Evolutionary conservation across 768 basidiomycete species (phyloP).

Genomic region (Psilocybe sp.): DNA sequence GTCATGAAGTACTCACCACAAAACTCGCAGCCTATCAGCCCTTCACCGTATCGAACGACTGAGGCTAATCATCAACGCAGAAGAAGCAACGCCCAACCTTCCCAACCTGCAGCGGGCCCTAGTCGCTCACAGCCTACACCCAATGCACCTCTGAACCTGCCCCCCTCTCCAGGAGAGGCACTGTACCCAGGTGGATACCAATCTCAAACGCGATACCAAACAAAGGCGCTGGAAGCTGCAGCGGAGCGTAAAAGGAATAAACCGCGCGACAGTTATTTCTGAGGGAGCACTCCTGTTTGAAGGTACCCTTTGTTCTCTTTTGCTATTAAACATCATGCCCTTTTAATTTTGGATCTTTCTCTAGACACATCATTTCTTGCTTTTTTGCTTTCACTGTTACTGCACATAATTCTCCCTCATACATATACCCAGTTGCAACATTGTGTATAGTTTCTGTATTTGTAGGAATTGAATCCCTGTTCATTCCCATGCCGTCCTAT

Average conservation of each 20-base stretch:
- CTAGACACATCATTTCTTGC: too few species aligned
- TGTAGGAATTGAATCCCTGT: too few species aligned
- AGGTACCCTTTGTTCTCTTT: background rate
- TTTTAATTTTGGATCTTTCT: too few species aligned
- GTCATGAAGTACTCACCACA: too few species aligned
- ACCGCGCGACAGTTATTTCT: slow-evolving; percentile 16
- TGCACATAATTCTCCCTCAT: too few species aligned
- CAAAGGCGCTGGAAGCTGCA: slow-evolving; percentile 16
- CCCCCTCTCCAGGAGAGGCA: background rate
- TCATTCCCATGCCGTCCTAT: too few species aligned
- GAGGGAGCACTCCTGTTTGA: background rate
- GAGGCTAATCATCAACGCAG: too few species aligned
- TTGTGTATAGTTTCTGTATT: too few species aligned
- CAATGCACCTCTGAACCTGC: background rate
- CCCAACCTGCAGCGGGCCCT: background rate
- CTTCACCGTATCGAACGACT: too few species aligned
- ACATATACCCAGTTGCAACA: too few species aligned
- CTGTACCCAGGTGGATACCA: slow-evolving; percentile 16
- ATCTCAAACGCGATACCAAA: slow-evolving; percentile 16
- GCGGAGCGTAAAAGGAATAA: slow-evolving; percentile 1
- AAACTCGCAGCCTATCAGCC: too few species aligned
- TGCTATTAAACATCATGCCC: background rate
- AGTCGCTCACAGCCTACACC: background rate
- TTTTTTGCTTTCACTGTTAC: too few species aligned
- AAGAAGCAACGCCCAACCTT: background rate